phyloP scores from a whole-genome alignment of 1,284 basidiomycete genomes.

The Inonotus obliquus region DNA sequence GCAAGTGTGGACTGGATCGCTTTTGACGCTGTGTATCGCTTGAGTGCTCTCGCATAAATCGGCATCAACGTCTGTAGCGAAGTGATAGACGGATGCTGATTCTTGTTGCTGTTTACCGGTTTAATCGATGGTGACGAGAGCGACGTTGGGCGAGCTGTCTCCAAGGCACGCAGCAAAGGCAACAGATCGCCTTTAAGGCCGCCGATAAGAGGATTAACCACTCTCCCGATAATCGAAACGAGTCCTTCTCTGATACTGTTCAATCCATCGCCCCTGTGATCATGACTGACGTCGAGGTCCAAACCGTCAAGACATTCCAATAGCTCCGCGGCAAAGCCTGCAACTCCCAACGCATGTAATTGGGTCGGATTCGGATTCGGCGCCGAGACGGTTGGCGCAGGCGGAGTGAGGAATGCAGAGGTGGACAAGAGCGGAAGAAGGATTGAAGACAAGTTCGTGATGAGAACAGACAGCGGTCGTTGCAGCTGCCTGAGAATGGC shows the following conservation, averaged over 20 bases:
- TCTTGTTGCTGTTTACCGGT: constrained; percentile 33
- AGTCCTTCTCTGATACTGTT: constrained; percentile 62
- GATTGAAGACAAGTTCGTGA: constrained; percentile 62
- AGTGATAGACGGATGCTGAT: constrained; percentile 55
- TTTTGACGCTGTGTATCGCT: constrained; percentile 48
- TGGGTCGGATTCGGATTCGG: constrained; percentile 62
- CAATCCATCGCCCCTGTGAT: constrained; percentile 58
- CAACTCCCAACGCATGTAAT: constrained; percentile 61
- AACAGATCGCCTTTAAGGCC: constrained; percentile 58
- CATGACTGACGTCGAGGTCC: constrained; percentile 53
- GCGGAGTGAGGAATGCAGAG: constrained; percentile 49
- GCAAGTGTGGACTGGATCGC: constrained; percentile 57
- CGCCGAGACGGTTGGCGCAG: constrained; percentile 44
- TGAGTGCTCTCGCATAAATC: constrained; percentile 52
- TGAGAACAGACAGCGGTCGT: constrained; percentile 67
- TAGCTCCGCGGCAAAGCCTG: constrained; percentile 65
- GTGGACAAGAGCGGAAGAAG: constrained; percentile 63
- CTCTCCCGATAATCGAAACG: constrained; percentile 58
- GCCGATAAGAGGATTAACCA: constrained; percentile 57
- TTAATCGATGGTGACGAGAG: constrained; percentile 31
- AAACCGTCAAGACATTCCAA: constrained; percentile 64
- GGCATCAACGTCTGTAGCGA: constrained; percentile 55
- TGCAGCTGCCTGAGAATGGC: constrained; percentile 70
- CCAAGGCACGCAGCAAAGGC: constrained; percentile 57
- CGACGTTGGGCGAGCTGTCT: constrained; percentile 27